Evolutionary conservation across 2,329 filamentous ascomycete genomes (phyloP), one percentile per base, ranked within the genome.

Genomic region (Xylariaceae sp.): DNA sequence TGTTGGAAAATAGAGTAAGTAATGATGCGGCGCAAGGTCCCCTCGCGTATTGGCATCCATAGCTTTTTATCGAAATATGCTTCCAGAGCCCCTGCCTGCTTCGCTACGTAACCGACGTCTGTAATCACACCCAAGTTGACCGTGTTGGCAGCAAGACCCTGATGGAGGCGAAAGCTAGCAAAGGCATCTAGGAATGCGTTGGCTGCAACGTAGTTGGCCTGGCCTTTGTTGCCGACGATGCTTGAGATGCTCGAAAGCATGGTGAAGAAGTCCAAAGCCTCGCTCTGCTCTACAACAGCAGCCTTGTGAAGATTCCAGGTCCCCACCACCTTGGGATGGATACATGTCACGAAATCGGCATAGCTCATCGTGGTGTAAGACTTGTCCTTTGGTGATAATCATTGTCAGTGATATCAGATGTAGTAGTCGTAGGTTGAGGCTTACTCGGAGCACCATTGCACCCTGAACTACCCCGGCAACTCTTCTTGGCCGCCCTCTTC

Each of bases 141-240:
- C 1, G 58, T 50, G 10, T 60, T 53, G 10, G 67, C 72, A 0
- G 57, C 50, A 1, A 69, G 58, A 3, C 68, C 66, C 1, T 54
- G 57, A 1, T 22, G 32, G 2, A 54, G 55, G 3, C 70, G 64
- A 47, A 67, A 69, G 8, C 49, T 48, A 4, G 64, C 65, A 27
- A 73, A 65, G 2, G 64, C 61, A 40, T 71, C 67, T 19, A 70
- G 56, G 58, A 68, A 73, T 4, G 62, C 50, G 46, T 72, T 73
- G 8, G 58, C 70, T 0, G 69, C 66, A 1, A 64, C 58, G 43
- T 75, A 74, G 44, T 69, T 71, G 22, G 64, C 57, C 42, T 73
- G 69, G 2, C 60, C 62, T n/a, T 59, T 57, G 34, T 61, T 61
- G 5, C 67, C 68, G 3, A 67, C 42, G 6, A 67, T 51, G 22